Conservation (phyloP, 352 stramenopile species). For the Phytophthora foliorum region DNA sequence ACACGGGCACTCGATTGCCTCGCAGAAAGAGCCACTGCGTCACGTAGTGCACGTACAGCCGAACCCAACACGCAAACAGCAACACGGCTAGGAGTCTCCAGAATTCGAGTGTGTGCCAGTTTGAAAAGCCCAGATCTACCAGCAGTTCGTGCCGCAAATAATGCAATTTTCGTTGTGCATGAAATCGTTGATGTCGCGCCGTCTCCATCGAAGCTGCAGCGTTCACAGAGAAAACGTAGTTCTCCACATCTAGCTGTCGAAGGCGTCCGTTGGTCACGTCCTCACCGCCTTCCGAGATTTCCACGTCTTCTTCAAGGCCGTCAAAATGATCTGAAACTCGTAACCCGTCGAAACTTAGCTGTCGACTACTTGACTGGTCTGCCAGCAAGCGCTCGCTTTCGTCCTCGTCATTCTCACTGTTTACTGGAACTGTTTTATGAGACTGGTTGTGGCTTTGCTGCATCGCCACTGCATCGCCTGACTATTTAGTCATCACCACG, state of each 20-base stretch:
- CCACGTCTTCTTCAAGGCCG: slow-evolving; percentile 13
- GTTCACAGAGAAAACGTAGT: slow-evolving; percentile 72
- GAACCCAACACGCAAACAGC: slow-evolving; percentile 83
- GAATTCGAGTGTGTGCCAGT: slow-evolving; percentile 78
- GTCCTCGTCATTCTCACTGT: slow-evolving; percentile 5
- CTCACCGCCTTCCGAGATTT: slow-evolving; percentile 16
- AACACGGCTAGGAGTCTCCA: slow-evolving; percentile 75
- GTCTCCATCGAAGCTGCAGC: slow-evolving; percentile 53
- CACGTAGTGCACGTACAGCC: slow-evolving; percentile 92
- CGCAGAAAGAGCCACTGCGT: slow-evolving; percentile 88
- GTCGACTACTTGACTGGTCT: slow-evolving; percentile 14
- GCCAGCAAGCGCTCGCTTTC: slow-evolving; percentile 13
- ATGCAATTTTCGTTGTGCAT: slow-evolving; percentile 74
- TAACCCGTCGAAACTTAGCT: slow-evolving; percentile 12
- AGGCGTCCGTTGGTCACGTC: not conserved
- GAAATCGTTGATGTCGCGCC: slow-evolving; percentile 67
- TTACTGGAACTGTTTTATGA: slow-evolving; percentile 12
- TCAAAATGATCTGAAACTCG: slow-evolving; percentile 13
- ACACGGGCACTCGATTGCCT: slow-evolving; percentile 76
- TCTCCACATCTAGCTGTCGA: slow-evolving; percentile 43
- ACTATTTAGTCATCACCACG: slow-evolving; percentile 24
- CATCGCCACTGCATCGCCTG: slow-evolving; percentile 30
- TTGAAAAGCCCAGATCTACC: slow-evolving; percentile 67
- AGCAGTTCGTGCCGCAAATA: slow-evolving; percentile 87
- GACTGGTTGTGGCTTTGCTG: slow-evolving; percentile 12